phyloP scores from a whole-genome alignment of 768 basidiomycete genomes.

The Asterophora parasitica region DNA sequence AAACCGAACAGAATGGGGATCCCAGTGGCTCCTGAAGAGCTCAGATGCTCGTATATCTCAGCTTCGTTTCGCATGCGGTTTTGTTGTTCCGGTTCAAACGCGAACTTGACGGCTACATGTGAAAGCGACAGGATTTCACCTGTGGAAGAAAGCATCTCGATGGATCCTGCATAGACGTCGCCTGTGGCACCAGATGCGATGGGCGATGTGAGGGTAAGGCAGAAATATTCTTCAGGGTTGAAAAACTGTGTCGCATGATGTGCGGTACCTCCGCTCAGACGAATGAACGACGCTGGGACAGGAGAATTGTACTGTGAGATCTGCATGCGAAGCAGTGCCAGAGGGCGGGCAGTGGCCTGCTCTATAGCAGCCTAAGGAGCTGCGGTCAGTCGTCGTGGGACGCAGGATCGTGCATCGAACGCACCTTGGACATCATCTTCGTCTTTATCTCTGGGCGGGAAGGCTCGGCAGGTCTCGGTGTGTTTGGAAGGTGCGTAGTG shows the following conservation, averaged over 20 bases:
- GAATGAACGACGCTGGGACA: slow-evolving; percentile 6
- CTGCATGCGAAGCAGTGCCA: slow-evolving; percentile 7
- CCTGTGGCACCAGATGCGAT: slow-evolving; percentile 14
- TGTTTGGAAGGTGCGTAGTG: too few species aligned
- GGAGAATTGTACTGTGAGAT: slow-evolving; percentile 9
- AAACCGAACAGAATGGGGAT: slow-evolving; percentile 12
- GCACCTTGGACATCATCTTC: too few species aligned
- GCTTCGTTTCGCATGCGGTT: slow-evolving; percentile 15
- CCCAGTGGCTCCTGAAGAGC: slow-evolving; percentile 3
- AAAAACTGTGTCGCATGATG: neutral
- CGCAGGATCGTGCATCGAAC: too few species aligned
- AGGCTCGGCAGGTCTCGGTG: too few species aligned
- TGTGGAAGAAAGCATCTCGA: slow-evolving; percentile 4
- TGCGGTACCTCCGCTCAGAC: neutral
- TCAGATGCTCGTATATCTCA: slow-evolving; percentile 14
- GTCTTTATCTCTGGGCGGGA: too few species aligned
- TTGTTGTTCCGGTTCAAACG: slow-evolving; percentile 1
- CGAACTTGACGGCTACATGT: slow-evolving; percentile 13
- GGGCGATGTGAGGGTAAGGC: slow-evolving; percentile 3
- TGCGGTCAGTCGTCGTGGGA: too few species aligned
- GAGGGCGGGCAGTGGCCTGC: too few species aligned
- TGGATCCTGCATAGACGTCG: slow-evolving; percentile 7
- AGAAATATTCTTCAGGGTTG: slow-evolving; percentile 3
- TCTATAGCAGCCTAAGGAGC: too few species aligned
- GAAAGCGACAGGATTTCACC: neutral